Base-by-base conservation (phyloP, 129 eudicot species). In the Arctium minus region DNA sequence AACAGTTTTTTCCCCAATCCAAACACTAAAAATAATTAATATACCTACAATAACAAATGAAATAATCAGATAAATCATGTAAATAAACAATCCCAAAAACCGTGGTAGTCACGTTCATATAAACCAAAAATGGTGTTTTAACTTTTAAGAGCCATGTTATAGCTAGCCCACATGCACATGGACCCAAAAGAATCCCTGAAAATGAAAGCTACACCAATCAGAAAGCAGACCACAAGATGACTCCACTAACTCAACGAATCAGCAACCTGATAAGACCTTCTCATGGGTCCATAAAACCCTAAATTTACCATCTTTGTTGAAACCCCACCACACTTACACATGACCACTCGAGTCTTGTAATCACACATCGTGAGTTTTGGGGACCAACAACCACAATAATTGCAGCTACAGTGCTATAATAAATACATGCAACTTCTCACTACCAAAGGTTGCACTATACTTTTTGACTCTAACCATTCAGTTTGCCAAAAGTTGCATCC, bases 111-210 rank as follows among this genome's bases (percentile, higher is more conserved):
- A n/a, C 9, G 15, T 67, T 27, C 33, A 8, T 8, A 67, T 17
- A 76, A 39, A 73, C 80, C 77, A 81, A 74, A 74, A 50, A 68
- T 10, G 48, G 73, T 70, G 72, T 73, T 36, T 75, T 31, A 67
- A 12, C 67, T 73, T 36, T 75, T 31, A 67, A 12, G 9, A 35
- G 60, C 85, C 36, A 36, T 17, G 37, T 71, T 65, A 73, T 65
- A 73, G 53, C 86, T 53, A 68, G 75, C 86, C 86, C 91, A 80
- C 86, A 76, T 30, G 60, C 48, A 29, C 22, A 73, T 33, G 84
- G 89, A 73, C 92, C 97, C 84, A 87, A 8, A 78, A 81, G 75
- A 93, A 90, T 90, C 94, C 85, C 48, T 30, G 69, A 80, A 27
- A 33, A 31, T 22, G 88, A 76, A 81, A 36, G 31, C 7, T 67